A percentile compares a stretch with the other conserved stretches of the same genome.
Evolutionary conservation across 23 red algal species (phyloP).

Genomic region (Gracilaria domingensis): DNA sequence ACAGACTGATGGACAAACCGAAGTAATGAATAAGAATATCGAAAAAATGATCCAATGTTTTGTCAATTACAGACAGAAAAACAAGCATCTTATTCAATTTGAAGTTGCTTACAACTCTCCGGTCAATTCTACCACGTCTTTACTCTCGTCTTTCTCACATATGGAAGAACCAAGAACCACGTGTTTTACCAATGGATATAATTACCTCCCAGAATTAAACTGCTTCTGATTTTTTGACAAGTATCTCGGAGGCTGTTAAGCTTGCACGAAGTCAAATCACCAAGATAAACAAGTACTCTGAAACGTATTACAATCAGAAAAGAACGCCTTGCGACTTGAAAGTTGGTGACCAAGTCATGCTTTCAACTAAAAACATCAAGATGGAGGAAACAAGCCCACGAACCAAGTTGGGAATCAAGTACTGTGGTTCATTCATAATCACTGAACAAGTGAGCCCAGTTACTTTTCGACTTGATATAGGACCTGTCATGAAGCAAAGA

Average conservation of each 20-base stretch:
- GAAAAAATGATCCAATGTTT: constrained; percentile 43
- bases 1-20: constrained; percentile 49
- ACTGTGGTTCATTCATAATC: constrained; percentile 33
- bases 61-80: constrained; percentile 17
- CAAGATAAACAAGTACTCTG: background rate
- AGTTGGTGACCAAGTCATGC: constrained; percentile 23
- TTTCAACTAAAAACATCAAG: constrained; percentile 16
- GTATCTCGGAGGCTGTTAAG: background rate
- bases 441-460: constrained; percentile 22
- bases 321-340: constrained; percentile 3
- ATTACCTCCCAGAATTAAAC: background rate
- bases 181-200: background rate
- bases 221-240: background rate
- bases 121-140: background rate
- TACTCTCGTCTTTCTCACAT: constrained; percentile 2
- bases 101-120: constrained; percentile 39
- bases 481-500: background rate
- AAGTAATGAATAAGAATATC: constrained; percentile 53
- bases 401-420: constrained; percentile 1
- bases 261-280: background rate
- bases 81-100: constrained; percentile 7
- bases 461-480: background rate
- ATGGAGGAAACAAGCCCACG: background rate
- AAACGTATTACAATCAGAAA: background rate
- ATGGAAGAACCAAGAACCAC: constrained; percentile 6